Evolutionary conservation across 352 stramenopile species (phyloP).

Genomic region (Globisporangium alternatum): DNA sequence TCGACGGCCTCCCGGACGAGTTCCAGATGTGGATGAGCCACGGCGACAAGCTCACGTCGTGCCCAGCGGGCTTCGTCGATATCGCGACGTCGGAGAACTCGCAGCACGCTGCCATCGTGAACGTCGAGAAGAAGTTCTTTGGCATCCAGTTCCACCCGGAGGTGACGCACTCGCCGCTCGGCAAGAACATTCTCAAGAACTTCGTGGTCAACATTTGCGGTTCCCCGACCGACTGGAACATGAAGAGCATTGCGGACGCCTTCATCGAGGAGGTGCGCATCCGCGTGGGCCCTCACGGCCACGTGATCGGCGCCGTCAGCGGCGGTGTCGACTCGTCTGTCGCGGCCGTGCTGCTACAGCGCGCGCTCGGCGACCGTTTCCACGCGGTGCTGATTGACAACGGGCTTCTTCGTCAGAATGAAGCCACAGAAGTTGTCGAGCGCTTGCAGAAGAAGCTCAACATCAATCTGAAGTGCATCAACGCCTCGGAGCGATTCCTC

Average conservation of each 20-base stretch:
- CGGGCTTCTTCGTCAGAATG: slow-evolving; percentile 95
- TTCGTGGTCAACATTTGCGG: slow-evolving; percentile 97
- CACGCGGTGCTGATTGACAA: slow-evolving; percentile 99
- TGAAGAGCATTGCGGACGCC: slow-evolving; percentile 93
- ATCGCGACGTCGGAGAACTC: slow-evolving; percentile 89
- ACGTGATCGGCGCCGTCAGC: slow-evolving; percentile 98
- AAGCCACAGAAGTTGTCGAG: slow-evolving; percentile 91
- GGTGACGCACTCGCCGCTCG: slow-evolving; percentile 96
- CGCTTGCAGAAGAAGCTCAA: slow-evolving; percentile 87
- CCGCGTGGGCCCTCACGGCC: slow-evolving; percentile 91
- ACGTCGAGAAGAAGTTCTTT: slow-evolving; percentile 93
- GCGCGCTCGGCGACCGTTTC: slow-evolving; percentile 96
- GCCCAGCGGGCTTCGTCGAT: slow-evolving; percentile 92
- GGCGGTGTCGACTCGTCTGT: slow-evolving; percentile 99
- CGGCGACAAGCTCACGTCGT: slow-evolving; percentile 96
- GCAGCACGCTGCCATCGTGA: slow-evolving; percentile 94
- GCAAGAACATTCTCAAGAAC: slow-evolving; percentile 95
- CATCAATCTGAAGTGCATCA: slow-evolving; percentile 97
- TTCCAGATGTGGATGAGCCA: slow-evolving; percentile 99
- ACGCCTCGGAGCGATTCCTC: slow-evolving; percentile 97
- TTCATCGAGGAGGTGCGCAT: slow-evolving; percentile 89
- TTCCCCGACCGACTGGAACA: slow-evolving; percentile 96
- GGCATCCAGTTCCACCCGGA: slow-evolving; percentile 98
- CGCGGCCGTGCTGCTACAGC: slow-evolving; percentile 96
- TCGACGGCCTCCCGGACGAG: slow-evolving; percentile 89